Conservation (phyloP, 768 basidiomycete genomes). For the Boletus sp. region DNA sequence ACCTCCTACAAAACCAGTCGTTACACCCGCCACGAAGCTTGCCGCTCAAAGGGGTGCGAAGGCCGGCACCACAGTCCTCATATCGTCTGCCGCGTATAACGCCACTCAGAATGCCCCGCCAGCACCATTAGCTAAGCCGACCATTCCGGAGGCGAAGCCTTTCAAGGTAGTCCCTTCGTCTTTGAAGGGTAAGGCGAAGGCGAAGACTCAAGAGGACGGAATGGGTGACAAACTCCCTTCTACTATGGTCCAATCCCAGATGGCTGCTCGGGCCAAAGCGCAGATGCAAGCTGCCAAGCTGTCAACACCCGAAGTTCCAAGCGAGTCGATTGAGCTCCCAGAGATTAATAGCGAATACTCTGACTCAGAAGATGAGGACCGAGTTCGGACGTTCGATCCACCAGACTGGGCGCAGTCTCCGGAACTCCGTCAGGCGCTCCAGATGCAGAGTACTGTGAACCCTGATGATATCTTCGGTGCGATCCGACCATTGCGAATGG, state of each 20-base stretch:
- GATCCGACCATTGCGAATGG: constrained; percentile 84
- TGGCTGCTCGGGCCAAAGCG: constrained; percentile 68
- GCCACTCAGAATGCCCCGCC: constrained; percentile 31
- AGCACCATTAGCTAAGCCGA: constrained; percentile 28
- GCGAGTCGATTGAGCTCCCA: constrained; percentile 86
- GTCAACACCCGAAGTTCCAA: constrained; percentile 48
- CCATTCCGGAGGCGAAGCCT: constrained; percentile 31
- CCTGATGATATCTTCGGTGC: constrained; percentile 91
- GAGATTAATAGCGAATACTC: constrained; percentile 98
- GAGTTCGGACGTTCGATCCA: constrained; percentile 65
- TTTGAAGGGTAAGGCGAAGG: constrained; percentile 50
- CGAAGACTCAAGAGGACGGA: constrained; percentile 46
- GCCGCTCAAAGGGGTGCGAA: constrained; percentile 37
- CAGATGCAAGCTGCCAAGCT: constrained; percentile 59
- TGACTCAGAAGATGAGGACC: constrained; percentile 89
- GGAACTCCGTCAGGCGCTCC: constrained; percentile 72
- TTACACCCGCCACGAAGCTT: constrained; percentile 24
- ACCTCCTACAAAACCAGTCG: constrained; percentile 25
- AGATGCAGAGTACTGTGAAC: constrained; percentile 81
- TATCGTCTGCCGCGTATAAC: constrained; percentile 41
- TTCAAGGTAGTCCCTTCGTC: constrained; percentile 36
- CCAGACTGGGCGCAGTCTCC: constrained; percentile 94
- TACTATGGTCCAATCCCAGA: constrained; percentile 59
- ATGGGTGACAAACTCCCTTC: constrained; percentile 51
- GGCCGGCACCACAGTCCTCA: constrained; percentile 29